Conservation (phyloP, 2,329 filamentous ascomycete genomes). For the Stagonosporopsis vannaccii region DNA sequence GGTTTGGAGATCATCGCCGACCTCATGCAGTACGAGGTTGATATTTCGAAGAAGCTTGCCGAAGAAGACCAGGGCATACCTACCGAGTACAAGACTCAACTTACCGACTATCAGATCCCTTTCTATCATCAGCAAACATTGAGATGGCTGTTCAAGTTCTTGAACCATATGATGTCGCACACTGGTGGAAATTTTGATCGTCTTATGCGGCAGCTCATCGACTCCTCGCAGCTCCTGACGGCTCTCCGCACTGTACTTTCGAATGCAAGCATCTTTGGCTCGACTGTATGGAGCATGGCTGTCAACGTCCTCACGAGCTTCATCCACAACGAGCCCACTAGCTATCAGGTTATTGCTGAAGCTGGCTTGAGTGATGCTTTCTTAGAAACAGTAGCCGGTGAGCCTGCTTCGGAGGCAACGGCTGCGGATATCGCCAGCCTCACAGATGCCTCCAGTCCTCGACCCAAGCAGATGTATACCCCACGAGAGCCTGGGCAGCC, state of each 20-base stretch:
- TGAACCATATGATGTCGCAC: conserved; percentile 92
- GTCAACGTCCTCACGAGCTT: conserved; percentile 93
- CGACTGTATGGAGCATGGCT: conserved; percentile 93
- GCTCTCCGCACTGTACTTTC: conserved; percentile 83
- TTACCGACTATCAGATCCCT: conserved; percentile 91
- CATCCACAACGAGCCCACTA: conserved; percentile 98
- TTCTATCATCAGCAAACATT: conserved; percentile 93
- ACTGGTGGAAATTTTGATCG: conserved; percentile 86
- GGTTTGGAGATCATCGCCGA: conserved; percentile 92
- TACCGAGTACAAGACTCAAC: conserved; percentile 74
- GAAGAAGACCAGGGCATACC: conserved; percentile 75
- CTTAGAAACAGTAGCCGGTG: conserved; percentile 76
- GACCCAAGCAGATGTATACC: conserved; percentile 26
- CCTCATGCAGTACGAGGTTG: conserved; percentile 80
- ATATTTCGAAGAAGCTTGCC: conserved; percentile 71
- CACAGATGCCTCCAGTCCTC: conserved; percentile 19
- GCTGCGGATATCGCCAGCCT: conserved; percentile 24
- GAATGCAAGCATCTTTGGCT: conserved; percentile 81
- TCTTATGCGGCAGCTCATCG: conserved; percentile 88
- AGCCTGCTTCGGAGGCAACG: conserved; percentile 32
- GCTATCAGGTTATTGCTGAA: conserved; percentile 94
- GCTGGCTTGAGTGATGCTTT: conserved; percentile 88
- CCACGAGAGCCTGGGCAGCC: conserved; percentile 35
- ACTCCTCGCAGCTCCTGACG: conserved; percentile 83
- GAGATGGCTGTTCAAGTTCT: conserved; percentile 93